Conservation (phyloP, 257 asterid genomes). For the Scutellaria barbata region DNA sequence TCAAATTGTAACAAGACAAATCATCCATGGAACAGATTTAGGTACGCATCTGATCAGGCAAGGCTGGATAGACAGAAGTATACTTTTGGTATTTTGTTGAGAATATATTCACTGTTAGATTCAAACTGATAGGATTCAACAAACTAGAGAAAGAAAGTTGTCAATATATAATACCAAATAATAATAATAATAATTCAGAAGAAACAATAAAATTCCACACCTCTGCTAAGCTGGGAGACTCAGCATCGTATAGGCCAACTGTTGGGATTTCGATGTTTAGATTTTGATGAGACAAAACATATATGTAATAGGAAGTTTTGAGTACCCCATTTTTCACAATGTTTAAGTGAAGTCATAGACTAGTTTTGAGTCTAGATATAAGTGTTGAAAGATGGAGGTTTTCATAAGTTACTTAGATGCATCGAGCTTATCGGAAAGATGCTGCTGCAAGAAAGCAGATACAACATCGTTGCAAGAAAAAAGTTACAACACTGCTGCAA, state of each 20-base stretch:
- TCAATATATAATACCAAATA: neutral
- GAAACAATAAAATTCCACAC: constrained; percentile 41
- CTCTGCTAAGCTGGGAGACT: constrained; percentile 87
- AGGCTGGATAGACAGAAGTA: constrained; percentile 59
- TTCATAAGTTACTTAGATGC: too few relatives aligned
- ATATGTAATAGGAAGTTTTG: too few relatives aligned
- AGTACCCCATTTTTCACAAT: too few relatives aligned
- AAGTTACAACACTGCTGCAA: too few relatives aligned
- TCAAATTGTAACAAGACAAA: constrained; percentile 67
- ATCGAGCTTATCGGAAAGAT: too few relatives aligned
- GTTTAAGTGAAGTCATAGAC: too few relatives aligned
- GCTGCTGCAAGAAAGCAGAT: too few relatives aligned
- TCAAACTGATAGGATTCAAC: constrained; percentile 54
- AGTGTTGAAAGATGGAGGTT: too few relatives aligned
- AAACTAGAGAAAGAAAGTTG: neutral
- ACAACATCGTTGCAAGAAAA: too few relatives aligned
- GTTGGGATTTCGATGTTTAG: too few relatives aligned
- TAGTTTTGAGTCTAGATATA: too few relatives aligned
- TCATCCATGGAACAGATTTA: constrained; percentile 73
- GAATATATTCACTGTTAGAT: constrained; percentile 77
- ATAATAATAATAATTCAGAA: neutral
- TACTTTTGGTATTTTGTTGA: constrained; percentile 78
- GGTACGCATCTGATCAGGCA: constrained; percentile 51
- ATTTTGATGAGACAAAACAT: too few relatives aligned
- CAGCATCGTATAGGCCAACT: constrained; percentile 82